Conservation (phyloP, 75 land plant species). For the Larix kaempferi region DNA sequence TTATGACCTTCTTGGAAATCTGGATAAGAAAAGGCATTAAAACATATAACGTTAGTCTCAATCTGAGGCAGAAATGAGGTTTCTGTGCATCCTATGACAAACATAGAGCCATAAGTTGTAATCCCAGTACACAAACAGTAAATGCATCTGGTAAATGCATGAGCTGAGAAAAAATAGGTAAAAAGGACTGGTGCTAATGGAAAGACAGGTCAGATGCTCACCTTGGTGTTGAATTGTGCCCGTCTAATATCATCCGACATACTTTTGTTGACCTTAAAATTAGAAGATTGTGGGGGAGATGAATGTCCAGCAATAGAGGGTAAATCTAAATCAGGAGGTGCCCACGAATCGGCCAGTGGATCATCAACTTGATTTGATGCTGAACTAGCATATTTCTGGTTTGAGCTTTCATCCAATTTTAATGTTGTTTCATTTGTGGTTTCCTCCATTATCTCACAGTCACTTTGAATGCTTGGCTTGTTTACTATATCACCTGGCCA, state of each 20-base stretch:
- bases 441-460: not conserved
- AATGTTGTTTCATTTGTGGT: not conserved
- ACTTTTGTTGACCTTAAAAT: not conserved
- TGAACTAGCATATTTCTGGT: not conserved
- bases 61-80: not conserved
- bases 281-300: not conserved
- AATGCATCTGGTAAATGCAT: not conserved
- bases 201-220: conserved; percentile 8
- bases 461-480: conserved; percentile 4
- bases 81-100: not conserved
- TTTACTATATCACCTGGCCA: not conserved
- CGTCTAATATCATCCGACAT: not conserved
- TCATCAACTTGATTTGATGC: not conserved
- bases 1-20: conserved; percentile 56
- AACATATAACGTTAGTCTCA: not conserved
- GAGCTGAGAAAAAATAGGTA: conserved; percentile 15
- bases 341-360: not conserved
- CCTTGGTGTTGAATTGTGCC: conserved; percentile 1
- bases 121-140: not conserved
- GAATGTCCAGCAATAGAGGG: not conserved
- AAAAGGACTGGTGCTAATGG: conserved; percentile 26
- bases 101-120: conserved; percentile 1
- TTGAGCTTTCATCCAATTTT: conserved; percentile 1
- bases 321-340: conserved; percentile 4
- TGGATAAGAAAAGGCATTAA: conserved; percentile 16